Conservation (phyloP, 129 eudicot species). For the Gnaphalium uliginosum region DNA sequence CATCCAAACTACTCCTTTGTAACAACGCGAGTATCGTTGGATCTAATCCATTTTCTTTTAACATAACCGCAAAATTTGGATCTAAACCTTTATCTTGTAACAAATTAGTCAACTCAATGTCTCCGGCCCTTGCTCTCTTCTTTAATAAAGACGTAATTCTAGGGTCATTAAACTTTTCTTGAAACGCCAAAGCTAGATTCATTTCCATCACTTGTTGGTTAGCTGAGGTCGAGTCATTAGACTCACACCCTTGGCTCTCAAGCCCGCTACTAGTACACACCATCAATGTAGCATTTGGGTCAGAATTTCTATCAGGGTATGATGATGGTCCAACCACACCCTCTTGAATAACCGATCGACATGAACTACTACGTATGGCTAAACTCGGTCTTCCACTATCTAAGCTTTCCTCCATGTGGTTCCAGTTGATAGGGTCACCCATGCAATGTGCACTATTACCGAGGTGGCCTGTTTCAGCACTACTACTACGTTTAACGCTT, state of each 20-base stretch:
- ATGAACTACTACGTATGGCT: conserved; percentile 76
- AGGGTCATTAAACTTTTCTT: conserved; percentile 87
- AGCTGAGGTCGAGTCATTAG: conserved; percentile 70
- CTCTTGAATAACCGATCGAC: conserved; percentile 87
- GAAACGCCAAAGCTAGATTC: conserved; percentile 85
- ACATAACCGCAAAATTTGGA: conserved; percentile 97
- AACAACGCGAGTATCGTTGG: conserved; percentile 88
- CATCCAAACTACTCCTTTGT: conserved; percentile 98
- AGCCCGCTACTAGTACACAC: conserved; percentile 86
- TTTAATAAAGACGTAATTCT: conserved; percentile 79
- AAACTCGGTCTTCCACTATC: conserved; percentile 98
- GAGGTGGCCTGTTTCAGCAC: conserved; percentile 92
- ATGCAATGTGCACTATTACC: conserved; percentile 66
- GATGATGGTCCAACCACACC: conserved; percentile 68
- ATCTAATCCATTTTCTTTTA: conserved; percentile 94
- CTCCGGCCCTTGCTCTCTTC: conserved; percentile 71
- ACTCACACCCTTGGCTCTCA: conserved; percentile 92
- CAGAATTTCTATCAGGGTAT: conserved; percentile 52
- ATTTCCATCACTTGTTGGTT: conserved; percentile 70
- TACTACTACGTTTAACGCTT: conserved; percentile 92
- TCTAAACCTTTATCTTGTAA: conserved; percentile 95
- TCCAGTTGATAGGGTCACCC: conserved; percentile 75
- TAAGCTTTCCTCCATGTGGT: conserved; percentile 72
- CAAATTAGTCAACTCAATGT: conserved; percentile 68
- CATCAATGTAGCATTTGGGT: conserved; percentile 49